These are phyloP conservation scores for Bipolaris oryzae DNA, from an alignment of 2,329 filamentous ascomycete genomes.

Conservation along the genomic window DNA sequence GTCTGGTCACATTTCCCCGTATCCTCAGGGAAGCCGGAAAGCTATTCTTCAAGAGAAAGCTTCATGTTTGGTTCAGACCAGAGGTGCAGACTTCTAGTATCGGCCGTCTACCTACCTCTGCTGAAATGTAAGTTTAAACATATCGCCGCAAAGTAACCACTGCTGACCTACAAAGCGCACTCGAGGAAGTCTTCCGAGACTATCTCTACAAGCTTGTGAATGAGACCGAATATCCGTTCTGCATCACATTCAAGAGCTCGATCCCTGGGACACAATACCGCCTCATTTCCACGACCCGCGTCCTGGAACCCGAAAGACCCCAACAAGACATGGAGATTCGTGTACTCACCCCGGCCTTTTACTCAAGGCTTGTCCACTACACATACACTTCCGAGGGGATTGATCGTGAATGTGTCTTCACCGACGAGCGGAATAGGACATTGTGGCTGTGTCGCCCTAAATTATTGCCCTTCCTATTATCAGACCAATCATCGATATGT, in stretches of 20 bases:
- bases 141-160: not conserved
- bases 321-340: slow-evolving; percentile 59
- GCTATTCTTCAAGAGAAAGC: slow-evolving; percentile 62
- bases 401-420: slow-evolving; percentile 61
- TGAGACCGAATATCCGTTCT: slow-evolving; percentile 52
- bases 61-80: slow-evolving; percentile 70
- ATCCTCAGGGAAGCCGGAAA: slow-evolving; percentile 66
- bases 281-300: slow-evolving; percentile 31
- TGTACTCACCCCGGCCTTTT: slow-evolving; percentile 69
- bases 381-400: slow-evolving; percentile 66
- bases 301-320: slow-evolving; percentile 5
- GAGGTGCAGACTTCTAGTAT: slow-evolving; percentile 65
- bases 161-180: slow-evolving; percentile 26
- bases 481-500: slow-evolving; percentile 39
- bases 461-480: slow-evolving; percentile 49
- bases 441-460: slow-evolving; percentile 63
- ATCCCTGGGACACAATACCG: slow-evolving; percentile 46
- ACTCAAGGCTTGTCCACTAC: slow-evolving; percentile 69
- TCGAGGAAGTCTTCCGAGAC: slow-evolving; percentile 49
- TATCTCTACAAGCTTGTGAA: slow-evolving; percentile 57
- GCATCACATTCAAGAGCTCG: slow-evolving; percentile 61
- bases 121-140: slow-evolving; percentile 51
- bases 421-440: slow-evolving; percentile 62
- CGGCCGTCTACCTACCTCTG: slow-evolving; percentile 58
- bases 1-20: slow-evolving; percentile 68